Percentiles rank a stretch among this genome's conserved stretches.
Conservation (phyloP, 2,329 filamentous ascomycete species). For the Fusarium sp. region DNA sequence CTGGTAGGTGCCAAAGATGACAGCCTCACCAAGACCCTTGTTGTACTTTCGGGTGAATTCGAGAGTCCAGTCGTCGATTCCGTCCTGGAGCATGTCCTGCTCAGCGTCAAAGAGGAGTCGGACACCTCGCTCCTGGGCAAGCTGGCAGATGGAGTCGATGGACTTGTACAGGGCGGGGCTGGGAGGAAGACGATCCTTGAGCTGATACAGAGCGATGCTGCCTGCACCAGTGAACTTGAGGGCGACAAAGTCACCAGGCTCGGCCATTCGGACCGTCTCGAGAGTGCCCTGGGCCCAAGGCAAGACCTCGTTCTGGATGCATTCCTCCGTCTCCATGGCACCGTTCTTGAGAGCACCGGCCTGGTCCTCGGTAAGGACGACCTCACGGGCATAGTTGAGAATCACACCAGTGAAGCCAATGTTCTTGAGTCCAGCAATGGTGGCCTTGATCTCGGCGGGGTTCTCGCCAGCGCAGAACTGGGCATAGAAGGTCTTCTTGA, state of each 20-base stretch:
- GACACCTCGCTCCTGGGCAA: constrained; percentile 73
- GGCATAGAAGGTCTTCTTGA: constrained; percentile 86
- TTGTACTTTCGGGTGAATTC: constrained; percentile 81
- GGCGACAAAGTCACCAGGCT: constrained; percentile 68
- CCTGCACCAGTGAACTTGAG: constrained; percentile 86
- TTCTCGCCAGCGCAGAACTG: constrained; percentile 91
- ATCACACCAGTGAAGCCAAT: constrained; percentile 87
- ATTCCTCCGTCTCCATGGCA: constrained; percentile 57
- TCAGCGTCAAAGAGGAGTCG: constrained; percentile 86
- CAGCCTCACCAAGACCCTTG: constrained; percentile 65
- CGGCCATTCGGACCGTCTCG: constrained; percentile 74
- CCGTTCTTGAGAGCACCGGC: constrained; percentile 55
- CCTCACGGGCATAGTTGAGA: constrained; percentile 82
- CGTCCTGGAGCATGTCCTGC: constrained; percentile 77
- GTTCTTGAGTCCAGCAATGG: constrained; percentile 69
- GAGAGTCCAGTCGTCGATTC: constrained; percentile 82
- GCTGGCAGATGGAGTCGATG: constrained; percentile 76
- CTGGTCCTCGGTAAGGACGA: constrained; percentile 70
- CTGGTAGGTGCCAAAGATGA: constrained; percentile 83
- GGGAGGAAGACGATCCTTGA: constrained; percentile 69
- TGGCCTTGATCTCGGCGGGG: constrained; percentile 69
- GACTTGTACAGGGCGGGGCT: constrained; percentile 70
- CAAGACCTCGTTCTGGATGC: constrained; percentile 66
- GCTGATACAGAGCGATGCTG: constrained; percentile 70
- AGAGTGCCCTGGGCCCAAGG: constrained; percentile 78